Percentiles rank a stretch among this genome's conserved stretches.
Conservation (phyloP, 2,329 filamentous ascomycete genomes). For the Cladosporium colombiae region DNA sequence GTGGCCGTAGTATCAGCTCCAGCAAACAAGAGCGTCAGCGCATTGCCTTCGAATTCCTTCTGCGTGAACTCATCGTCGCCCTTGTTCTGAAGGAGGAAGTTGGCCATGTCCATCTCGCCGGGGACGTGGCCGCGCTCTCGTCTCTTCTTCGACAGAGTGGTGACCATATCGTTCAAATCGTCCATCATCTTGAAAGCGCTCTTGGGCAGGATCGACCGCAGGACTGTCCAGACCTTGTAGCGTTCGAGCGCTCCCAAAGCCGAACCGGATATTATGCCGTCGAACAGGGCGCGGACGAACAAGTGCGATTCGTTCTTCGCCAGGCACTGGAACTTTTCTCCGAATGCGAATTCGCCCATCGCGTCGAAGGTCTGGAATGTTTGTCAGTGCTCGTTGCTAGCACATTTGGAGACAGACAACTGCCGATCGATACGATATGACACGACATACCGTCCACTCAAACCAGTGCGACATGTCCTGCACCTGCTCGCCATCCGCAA, state of each 20-base stretch:
- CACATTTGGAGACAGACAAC: background rate
- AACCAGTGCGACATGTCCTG: conserved; percentile 17
- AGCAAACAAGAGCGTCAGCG: conserved; percentile 33
- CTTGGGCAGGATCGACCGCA: conserved; percentile 17
- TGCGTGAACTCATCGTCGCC: conserved; percentile 30
- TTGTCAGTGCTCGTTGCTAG: background rate
- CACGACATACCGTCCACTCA: conserved; percentile 16
- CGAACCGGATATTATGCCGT: background rate
- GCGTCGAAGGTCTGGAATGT: conserved; percentile 21
- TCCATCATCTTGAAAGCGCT: conserved; percentile 19
- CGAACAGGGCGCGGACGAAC: conserved; percentile 6
- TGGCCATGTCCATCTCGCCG: conserved; percentile 13
- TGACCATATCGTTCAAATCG: background rate
- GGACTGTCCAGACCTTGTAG: conserved; percentile 19
- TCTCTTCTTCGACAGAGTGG: conserved; percentile 3
- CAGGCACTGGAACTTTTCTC: conserved; percentile 22
- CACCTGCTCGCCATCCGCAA: background rate
- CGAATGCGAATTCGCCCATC: conserved; percentile 25
- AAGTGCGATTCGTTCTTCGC: conserved; percentile 9
- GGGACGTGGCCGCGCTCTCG: conserved; percentile 8
- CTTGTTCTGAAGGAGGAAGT: conserved; percentile 23
- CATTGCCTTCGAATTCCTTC: conserved; percentile 34
- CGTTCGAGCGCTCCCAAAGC: conserved; percentile 13
- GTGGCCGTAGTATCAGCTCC: conserved; percentile 39
- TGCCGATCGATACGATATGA: background rate